phyloP scores from a whole-genome alignment of 176 grass and related monocot genomes.

The Musa itinerans region DNA sequence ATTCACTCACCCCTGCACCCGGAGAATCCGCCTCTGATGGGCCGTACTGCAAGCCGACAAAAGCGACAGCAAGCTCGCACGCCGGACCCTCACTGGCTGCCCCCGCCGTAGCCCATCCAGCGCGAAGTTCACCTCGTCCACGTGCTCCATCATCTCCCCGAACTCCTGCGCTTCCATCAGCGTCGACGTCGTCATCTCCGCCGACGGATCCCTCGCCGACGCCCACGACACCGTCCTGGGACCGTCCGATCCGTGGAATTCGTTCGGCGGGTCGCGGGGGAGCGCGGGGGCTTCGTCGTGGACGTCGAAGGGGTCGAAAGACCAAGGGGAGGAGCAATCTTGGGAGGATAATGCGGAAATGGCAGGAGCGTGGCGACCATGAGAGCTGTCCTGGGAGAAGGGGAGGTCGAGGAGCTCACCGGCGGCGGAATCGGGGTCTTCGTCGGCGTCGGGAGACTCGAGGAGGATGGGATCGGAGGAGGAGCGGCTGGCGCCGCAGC shows the following conservation, averaged over 20 bases:
- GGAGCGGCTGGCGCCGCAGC: conserved; percentile 23
- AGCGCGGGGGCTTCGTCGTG: conserved; percentile 8
- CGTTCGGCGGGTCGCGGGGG: neutral
- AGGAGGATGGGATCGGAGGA: conserved; percentile 45
- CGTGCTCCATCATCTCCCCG: conserved; percentile 99
- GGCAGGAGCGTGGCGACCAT: conserved; percentile 1
- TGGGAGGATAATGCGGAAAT: conserved; percentile 45
- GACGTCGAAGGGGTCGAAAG: conserved; percentile 52
- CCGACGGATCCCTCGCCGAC: conserved; percentile 14
- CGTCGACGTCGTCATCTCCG: conserved; percentile 35
- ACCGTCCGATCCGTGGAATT: neutral
- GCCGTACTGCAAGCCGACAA: conserved; percentile 60
- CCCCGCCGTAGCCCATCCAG: conserved; percentile 65
- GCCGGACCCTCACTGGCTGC: conserved; percentile 51
- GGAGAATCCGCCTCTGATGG: conserved; percentile 55
- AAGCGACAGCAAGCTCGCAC: conserved; percentile 60
- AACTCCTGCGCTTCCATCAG: conserved; percentile 97
- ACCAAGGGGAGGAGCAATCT: conserved; percentile 74
- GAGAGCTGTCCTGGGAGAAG: conserved; percentile 24
- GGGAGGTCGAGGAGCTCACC: conserved; percentile 28
- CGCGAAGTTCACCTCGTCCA: conserved; percentile 85
- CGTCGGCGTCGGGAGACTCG: conserved; percentile 47
- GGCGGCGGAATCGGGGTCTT: conserved; percentile 33
- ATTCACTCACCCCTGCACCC: conserved; percentile 66
- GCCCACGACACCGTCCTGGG: neutral